A percentile compares a stretch with the other conserved stretches of the same genome.
Evolutionary conservation across 495 filamentous ascomycete genomes (phyloP).

Genomic region (Amorphotheca resinae): DNA sequence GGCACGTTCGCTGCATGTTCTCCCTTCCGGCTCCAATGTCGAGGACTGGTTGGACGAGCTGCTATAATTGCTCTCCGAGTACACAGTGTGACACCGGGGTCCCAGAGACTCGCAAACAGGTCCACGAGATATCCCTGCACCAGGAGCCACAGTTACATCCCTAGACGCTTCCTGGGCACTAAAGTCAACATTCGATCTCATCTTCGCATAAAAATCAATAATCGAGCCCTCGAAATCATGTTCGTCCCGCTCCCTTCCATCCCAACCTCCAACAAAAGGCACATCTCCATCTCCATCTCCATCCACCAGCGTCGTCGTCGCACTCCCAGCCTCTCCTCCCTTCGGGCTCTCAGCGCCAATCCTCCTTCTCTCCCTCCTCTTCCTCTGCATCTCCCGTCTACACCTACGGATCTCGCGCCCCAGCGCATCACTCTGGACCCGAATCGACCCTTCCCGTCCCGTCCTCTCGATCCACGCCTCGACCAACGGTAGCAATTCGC

Average conservation of each 20-base stretch:
- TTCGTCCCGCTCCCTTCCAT: constrained; percentile 1
- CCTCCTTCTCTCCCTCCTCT: background rate
- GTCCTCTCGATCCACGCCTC: constrained; percentile 29
- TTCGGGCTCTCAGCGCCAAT: background rate
- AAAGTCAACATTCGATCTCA: too few species aligned
- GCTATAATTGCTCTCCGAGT: background rate
- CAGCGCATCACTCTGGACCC: background rate
- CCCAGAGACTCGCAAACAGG: background rate
- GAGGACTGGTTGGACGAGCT: background rate
- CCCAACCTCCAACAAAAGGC: background rate
- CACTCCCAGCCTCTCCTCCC: background rate
- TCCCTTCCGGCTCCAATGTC: background rate
- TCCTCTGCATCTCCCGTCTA: constrained; percentile 7
- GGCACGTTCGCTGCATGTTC: background rate
- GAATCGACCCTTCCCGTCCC: constrained; percentile 1
- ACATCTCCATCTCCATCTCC: background rate
- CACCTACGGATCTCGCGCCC: constrained; percentile 4
- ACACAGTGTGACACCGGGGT: background rate
- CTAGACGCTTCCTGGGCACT: too few species aligned
- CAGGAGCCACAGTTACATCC: too few species aligned
- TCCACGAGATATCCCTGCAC: background rate
- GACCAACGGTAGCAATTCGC: constrained; percentile 25
- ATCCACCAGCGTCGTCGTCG: background rate
- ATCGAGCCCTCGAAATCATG: constrained; percentile 10
- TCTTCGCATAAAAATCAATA: constrained; percentile 8